Base-by-base conservation (phyloP, 768 basidiomycete species). In the Rhodotorula kratochvilovae region DNA sequence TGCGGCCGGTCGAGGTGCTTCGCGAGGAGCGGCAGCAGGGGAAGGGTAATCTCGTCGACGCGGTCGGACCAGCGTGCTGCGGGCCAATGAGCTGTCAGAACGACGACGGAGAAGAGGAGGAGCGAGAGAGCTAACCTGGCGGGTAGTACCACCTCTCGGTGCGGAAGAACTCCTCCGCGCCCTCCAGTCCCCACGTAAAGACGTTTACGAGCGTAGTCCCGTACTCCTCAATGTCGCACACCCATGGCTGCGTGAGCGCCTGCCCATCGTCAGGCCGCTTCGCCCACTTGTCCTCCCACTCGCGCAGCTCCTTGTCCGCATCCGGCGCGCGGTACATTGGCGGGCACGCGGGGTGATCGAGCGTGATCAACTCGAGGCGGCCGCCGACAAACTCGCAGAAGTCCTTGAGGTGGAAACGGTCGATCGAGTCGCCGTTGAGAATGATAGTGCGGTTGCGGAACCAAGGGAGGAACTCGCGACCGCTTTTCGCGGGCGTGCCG, bases 381-480 rank as follows among this genome's bases (percentile, higher is more conserved):
- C 73, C 73, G 25, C 67, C 61, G 55, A 75, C 63, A n/a, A 75
- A 61, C 45, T 56, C 50, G 61, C 73, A 75, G 31, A 75, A 75
- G 65, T 75, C 73, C n/a, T 71, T 71, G 27, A 75, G 61, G 66
- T 75, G 73, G 67, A 68, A 75, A 15, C 73, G 67, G 64, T 75
- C 73, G 70, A 75, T 75, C 50, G 67, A 69, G 57, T 75, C 73
- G 50, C 73, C 70, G 39, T 75, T 70, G 16, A 75, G 59, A 35
- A 75, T n/a, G 60, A 75, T 39, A 27, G 73, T 75, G 13, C 67
- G 70, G 57, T 75, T 75, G 61, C 58, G 43, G 67, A 75, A 59
- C 68, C 68, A 75, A 12, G 70, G 70, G 46, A 71, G 67, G 64
- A 51, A 71, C 39, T 21, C 36, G 8, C 73, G 66, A 3, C 35